Conservation (phyloP, 169 alveolate species). For the Eimeria tenella region DNA sequence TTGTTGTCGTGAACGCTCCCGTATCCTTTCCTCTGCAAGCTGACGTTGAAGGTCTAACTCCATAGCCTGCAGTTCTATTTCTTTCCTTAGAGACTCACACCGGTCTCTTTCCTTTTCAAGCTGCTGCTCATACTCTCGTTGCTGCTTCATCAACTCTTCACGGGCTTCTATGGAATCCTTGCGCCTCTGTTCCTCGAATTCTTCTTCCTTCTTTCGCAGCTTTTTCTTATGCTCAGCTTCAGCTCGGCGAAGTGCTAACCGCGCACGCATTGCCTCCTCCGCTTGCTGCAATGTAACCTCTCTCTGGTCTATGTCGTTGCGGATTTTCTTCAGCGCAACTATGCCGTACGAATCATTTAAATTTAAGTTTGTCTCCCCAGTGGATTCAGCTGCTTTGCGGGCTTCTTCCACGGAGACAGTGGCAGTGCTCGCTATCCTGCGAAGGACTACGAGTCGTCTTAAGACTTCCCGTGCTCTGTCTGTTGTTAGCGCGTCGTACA, state of each 20-base stretch:
- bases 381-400: background rate
- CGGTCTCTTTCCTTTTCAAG: constrained; percentile 52
- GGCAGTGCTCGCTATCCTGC: constrained; percentile 54
- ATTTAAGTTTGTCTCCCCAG: background rate
- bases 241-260: constrained; percentile 36
- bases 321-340: constrained; percentile 7
- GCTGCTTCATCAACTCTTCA: constrained; percentile 48
- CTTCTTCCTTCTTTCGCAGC: constrained; percentile 61
- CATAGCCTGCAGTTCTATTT: constrained; percentile 64
- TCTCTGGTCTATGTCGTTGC: constrained; percentile 29
- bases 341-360: background rate
- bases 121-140: constrained; percentile 63
- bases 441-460: constrained; percentile 52
- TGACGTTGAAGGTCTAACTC: constrained; percentile 59
- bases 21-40: constrained; percentile 45
- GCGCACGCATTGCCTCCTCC: constrained; percentile 67
- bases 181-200: constrained; percentile 61
- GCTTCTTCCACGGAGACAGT: background rate
- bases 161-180: constrained; percentile 48
- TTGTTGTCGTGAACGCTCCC: constrained; percentile 19
- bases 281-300: constrained; percentile 66
- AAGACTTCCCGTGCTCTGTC: constrained; percentile 48
- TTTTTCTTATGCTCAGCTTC: constrained; percentile 56
- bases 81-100: constrained; percentile 63
- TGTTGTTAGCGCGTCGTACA: constrained; percentile 59